Base-by-base conservation (phyloP, 345 rosid species). In the Moricandia arvensis region DNA sequence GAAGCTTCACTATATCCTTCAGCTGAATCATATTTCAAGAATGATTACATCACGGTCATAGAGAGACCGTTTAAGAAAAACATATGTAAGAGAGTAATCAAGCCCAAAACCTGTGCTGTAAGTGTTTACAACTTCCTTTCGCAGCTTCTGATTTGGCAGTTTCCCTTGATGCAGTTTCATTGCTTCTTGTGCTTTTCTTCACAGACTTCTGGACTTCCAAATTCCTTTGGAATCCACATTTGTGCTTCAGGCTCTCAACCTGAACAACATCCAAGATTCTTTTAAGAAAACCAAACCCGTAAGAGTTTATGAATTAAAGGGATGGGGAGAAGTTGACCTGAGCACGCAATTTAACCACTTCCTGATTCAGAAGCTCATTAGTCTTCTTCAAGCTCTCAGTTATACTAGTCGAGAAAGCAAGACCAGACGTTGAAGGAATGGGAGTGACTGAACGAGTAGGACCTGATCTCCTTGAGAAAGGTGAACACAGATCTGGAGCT, bases 361-460 rank as follows among this genome's bases (percentile, higher is more conserved):
- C 99, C 71, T 92, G 97, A 80, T 89, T 95, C 82, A 95, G 71
- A 81, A 92, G 89, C 66, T 90, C 97, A 78, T 92, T 95, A 27
- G 97, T 92, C 81, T 92, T 95, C 90, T 90, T 95, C 87, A 92
- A 81, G 81, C 99, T 88, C 80, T 92, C 97, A 8, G 88, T 74
- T 61, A 89, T 75, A 78, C 87, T 90, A 79, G 88, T 89, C 7
- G 97, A 90, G 45, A 91, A 91, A 11, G 85, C 87, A 75, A 95
- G 89, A 59, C 98, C 98, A 6, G 88, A 80, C 4, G 88, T 84
- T 13, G 91, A 89, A 66, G 97, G 97, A 72, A 95, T 86, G 35
- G 98, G 98, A 18, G 99, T 95, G 13, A 91, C 93, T 71, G 93
- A 95, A 68, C 97, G 96, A 51, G 98, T 97, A 18, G 99, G 98